Base-by-base conservation (phyloP, 495 filamentous ascomycete species). In the Podospora comata region DNA sequence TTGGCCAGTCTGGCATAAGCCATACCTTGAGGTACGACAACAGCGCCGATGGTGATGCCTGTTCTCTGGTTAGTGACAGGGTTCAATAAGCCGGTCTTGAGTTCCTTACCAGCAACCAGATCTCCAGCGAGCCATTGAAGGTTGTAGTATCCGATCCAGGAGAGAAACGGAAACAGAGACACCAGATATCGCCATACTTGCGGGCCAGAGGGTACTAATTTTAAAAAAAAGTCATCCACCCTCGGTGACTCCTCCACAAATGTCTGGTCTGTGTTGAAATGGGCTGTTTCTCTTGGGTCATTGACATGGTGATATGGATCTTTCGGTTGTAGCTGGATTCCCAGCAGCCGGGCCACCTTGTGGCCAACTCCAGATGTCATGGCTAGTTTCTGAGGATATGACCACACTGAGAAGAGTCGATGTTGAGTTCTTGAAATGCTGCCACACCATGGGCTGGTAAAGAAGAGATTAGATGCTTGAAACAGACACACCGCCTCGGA, bases 11-110 rank as follows among this genome's bases (percentile, higher is more conserved):
- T 85, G 27, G 95, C 94, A 78, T 99, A 99, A 2, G 96, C 94
- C 95, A 99, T 98, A 67, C 92, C 91, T 75, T 99, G 95, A 5
- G 95, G 95, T 32, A 99, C 92, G 23, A 99, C 95, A 44, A 99
- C 94, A 62, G 90, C 90, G 65, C 95, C 95, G 64, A 98, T 94
- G 5, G 95, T 99, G 74, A 99, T 90, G 74, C 91, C 91, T 93
- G 59, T 28, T 6, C 5, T 9, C 18, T 18, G 16, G 20, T 18
- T 61, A 63, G 23, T 23, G 5, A 58, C 26, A 18, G 13, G 11
- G 4, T 5, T 7, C 4, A 3, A 32, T 32, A 32, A 32, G 23
- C 1, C 60, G 18, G 26, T 6, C 27, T 1, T 55, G 65, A 30
- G 2, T 60, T 34, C 75, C 88, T 77, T 77, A 92, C 94, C 95